Evolutionary conservation across 805 yeast species (phyloP).

Genomic region (Ogataea nakhonphanomensis): DNA sequence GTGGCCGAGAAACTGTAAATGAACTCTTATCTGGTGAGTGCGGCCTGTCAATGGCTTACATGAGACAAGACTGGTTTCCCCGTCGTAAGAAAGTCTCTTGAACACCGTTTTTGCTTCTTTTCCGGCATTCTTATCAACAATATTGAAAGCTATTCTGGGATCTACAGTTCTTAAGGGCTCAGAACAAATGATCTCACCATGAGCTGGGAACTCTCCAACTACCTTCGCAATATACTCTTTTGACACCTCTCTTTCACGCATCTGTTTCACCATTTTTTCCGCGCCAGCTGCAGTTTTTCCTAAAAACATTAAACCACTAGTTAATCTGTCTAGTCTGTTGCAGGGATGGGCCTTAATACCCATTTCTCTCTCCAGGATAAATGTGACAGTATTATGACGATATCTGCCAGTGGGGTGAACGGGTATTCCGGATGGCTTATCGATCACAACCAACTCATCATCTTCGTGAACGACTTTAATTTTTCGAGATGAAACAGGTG

Average conservation of each 20-base stretch:
- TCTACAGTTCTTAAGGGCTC: slow-evolving; percentile 67
- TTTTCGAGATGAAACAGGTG: slow-evolving; percentile 62
- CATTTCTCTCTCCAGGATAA: slow-evolving; percentile 67
- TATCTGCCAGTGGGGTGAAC: slow-evolving; percentile 93
- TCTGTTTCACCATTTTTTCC: slow-evolving; percentile 66
- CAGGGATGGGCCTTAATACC: slow-evolving; percentile 73
- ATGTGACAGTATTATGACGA: slow-evolving; percentile 71
- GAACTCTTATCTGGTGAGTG: slow-evolving; percentile 94
- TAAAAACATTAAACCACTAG: slow-evolving; percentile 90
- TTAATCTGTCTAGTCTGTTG: slow-evolving; percentile 82
- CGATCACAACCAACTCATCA: slow-evolving; percentile 74
- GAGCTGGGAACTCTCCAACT: slow-evolving; percentile 75
- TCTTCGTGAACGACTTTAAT: slow-evolving; percentile 71
- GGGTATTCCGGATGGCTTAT: slow-evolving; percentile 93
- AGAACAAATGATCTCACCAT: slow-evolving; percentile 49
- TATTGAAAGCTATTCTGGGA: slow-evolving; percentile 69
- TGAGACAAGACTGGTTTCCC: slow-evolving; percentile 62
- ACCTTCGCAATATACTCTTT: slow-evolving; percentile 90
- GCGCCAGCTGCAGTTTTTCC: slow-evolving; percentile 82
- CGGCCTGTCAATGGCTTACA: slow-evolving; percentile 91
- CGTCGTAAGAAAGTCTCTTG: slow-evolving; percentile 63
- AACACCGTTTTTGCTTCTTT: slow-evolving; percentile 77
- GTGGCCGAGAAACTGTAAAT: slow-evolving; percentile 80
- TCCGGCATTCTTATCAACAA: slow-evolving; percentile 49
- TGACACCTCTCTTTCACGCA: slow-evolving; percentile 66